Conservation (phyloP, 257 asterid genomes). For the Nicotiana sylvestris region DNA sequence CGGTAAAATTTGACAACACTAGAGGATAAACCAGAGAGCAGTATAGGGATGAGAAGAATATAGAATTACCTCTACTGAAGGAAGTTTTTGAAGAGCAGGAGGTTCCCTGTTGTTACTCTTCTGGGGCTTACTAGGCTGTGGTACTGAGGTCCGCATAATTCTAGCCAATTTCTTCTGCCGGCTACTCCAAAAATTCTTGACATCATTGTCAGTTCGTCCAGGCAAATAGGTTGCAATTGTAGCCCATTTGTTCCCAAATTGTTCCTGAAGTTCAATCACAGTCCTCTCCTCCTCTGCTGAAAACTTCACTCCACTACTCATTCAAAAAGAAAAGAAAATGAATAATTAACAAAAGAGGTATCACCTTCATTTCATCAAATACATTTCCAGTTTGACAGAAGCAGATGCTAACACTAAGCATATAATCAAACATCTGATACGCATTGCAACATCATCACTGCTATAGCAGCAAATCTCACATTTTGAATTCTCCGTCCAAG, state of each 20-base stretch:
- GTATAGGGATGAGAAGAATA: not conserved
- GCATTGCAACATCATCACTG: not conserved
- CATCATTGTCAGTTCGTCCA: slow-evolving; percentile 89
- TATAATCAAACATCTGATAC: not conserved
- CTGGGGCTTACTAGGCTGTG: slow-evolving; percentile 36
- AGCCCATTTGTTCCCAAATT: slow-evolving; percentile 90
- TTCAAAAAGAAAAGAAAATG: not conserved
- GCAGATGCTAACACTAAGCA: not conserved
- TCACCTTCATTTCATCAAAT: not conserved
- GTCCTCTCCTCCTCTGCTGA: slow-evolving; percentile 72
- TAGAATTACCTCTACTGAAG: slow-evolving; percentile 34
- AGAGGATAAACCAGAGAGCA: not conserved
- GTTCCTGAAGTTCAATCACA: slow-evolving; percentile 70
- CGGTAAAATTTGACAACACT: not conserved
- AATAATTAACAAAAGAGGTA: not conserved
- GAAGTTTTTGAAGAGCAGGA: slow-evolving; percentile 12
- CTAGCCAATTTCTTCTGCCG: slow-evolving; percentile 70
- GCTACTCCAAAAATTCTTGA: slow-evolving; percentile 88
- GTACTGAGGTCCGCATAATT: slow-evolving; percentile 34
- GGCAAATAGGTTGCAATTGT: slow-evolving; percentile 64
- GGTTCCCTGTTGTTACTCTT: slow-evolving; percentile 25
- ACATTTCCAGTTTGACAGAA: too few relatives aligned
- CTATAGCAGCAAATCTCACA: not conserved
- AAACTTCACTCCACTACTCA: slow-evolving; percentile 74
- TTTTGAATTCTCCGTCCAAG: not conserved